These are phyloP conservation scores for Lolium multiflorum DNA, from an alignment of 176 grass and related monocot genomes.

Conservation along the genomic window DNA sequence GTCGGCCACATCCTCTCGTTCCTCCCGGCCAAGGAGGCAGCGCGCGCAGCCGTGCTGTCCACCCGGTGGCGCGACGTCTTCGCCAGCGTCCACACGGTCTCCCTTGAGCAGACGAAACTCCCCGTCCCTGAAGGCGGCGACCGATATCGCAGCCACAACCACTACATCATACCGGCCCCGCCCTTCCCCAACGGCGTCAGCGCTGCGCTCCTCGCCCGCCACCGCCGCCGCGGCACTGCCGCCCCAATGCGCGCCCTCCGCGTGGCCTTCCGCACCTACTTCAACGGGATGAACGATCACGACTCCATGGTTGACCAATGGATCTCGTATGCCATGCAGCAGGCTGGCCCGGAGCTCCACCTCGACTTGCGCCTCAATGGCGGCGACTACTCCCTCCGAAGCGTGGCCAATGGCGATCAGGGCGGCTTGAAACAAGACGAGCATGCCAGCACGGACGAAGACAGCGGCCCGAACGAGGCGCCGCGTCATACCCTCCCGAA, in stretches of 20 bases:
- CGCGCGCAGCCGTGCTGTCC: not conserved
- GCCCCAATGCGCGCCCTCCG: not conserved
- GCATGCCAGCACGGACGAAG: not conserved
- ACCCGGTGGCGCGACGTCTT: slow-evolving; percentile 14
- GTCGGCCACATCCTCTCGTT: slow-evolving; percentile 41
- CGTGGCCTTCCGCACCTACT: not conserved
- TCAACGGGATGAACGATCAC: not conserved
- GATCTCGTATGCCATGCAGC: slow-evolving; percentile 1
- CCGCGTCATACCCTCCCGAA: too few relatives aligned
- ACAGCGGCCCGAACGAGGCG: not conserved
- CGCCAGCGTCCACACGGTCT: slow-evolving; percentile 28
- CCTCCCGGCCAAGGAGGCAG: slow-evolving; percentile 7
- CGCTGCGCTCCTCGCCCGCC: not conserved
- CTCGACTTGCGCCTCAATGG: not conserved
- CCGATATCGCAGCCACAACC: not conserved
- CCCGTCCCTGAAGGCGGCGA: not conserved
- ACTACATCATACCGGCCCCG: not conserved
- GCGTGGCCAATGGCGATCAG: not conserved
- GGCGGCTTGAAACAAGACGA: not conserved
- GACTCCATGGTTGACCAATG: not conserved
- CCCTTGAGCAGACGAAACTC: not conserved
- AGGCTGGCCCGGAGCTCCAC: not conserved
- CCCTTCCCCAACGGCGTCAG: not conserved
- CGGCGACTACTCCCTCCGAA: not conserved
- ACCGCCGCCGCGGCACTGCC: not conserved